These are phyloP conservation scores for Pleurotus salmoneostramineus DNA, from an alignment of 768 basidiomycete species.

Conservation along the genomic window DNA sequence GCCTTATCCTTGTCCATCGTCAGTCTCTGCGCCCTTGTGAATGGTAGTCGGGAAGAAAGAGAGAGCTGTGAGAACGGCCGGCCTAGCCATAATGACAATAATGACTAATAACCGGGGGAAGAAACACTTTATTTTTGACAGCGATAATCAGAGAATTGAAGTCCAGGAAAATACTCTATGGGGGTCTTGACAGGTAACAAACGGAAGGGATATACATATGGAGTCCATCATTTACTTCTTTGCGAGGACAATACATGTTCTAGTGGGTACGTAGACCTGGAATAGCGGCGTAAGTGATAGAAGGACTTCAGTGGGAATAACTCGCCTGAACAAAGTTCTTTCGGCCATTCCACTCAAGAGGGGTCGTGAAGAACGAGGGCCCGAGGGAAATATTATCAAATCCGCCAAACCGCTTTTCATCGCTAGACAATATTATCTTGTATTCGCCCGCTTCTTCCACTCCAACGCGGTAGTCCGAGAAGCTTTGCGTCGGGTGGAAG, in stretches of 20 bases:
- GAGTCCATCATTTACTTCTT: constrained; percentile 20
- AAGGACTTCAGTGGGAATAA: constrained; percentile 4
- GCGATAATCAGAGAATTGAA: too few species aligned
- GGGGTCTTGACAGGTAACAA: neutral
- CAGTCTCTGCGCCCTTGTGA: too few species aligned
- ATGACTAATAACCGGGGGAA: too few species aligned
- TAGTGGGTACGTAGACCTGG: constrained; percentile 72
- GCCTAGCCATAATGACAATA: too few species aligned
- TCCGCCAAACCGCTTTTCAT: constrained; percentile 87
- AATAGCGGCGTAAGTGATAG: neutral
- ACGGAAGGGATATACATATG: neutral
- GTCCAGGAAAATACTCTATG: neutral
- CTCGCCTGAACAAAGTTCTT: constrained; percentile 87
- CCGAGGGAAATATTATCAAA: constrained; percentile 74
- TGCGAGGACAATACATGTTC: constrained; percentile 64
- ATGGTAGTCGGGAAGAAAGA: too few species aligned
- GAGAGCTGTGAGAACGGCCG: too few species aligned
- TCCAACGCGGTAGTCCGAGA: constrained; percentile 91
- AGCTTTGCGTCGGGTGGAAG: constrained; percentile 90
- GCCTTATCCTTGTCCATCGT: too few species aligned
- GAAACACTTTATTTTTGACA: too few species aligned
- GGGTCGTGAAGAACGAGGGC: constrained; percentile 72
- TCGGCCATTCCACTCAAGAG: constrained; percentile 89
- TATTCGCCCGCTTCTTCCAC: constrained; percentile 86
- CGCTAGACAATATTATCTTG: constrained; percentile 72